Percentiles rank a stretch among this genome's conserved stretches.
These are phyloP conservation scores for Trichoderma lentiforme DNA, from an alignment of 2,329 filamentous ascomycete genomes.

Conservation along the genomic window DNA sequence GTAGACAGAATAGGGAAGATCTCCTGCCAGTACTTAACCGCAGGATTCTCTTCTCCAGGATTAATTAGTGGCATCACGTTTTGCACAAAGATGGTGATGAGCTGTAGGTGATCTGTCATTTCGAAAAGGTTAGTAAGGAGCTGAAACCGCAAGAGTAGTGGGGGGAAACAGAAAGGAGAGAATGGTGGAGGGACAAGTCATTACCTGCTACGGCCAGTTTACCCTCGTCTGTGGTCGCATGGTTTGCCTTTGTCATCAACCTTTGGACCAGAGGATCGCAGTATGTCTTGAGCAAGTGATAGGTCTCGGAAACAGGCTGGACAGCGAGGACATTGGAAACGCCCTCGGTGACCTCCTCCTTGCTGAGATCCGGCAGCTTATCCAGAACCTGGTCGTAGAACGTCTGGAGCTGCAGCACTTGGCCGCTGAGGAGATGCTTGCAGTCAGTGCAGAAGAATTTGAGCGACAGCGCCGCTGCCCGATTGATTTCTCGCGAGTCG, in stretches of 20 bases:
- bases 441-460: slow-evolving; percentile 98
- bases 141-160: background rate
- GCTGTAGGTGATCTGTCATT: slow-evolving; percentile 72
- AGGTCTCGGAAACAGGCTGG: slow-evolving; percentile 76
- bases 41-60: slow-evolving; percentile 73
- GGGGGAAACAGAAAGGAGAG: background rate
- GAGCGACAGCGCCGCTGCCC: slow-evolving; percentile 88
- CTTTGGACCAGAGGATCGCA: slow-evolving; percentile 85
- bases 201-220: slow-evolving; percentile 82
- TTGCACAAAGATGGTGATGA: slow-evolving; percentile 89
- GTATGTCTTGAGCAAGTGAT: slow-evolving; percentile 84
- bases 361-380: slow-evolving; percentile 77
- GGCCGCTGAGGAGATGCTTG: slow-evolving; percentile 76
- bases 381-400: slow-evolving; percentile 92
- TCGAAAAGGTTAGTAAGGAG: slow-evolving; percentile 21
- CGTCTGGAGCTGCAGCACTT: slow-evolving; percentile 80
- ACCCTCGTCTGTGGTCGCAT: slow-evolving; percentile 75
- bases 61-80: slow-evolving; percentile 70
- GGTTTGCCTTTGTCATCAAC: slow-evolving; percentile 82
- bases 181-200: slow-evolving; percentile 25
- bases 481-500: slow-evolving; percentile 82
- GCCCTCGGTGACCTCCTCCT: slow-evolving; percentile 95
- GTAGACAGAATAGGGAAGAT: slow-evolving; percentile 84
- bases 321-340: slow-evolving; percentile 88
- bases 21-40: slow-evolving; percentile 94